Evolutionary conservation across 202 grass and related monocot species (phyloP).

Genomic region (Digitaria exilis): DNA sequence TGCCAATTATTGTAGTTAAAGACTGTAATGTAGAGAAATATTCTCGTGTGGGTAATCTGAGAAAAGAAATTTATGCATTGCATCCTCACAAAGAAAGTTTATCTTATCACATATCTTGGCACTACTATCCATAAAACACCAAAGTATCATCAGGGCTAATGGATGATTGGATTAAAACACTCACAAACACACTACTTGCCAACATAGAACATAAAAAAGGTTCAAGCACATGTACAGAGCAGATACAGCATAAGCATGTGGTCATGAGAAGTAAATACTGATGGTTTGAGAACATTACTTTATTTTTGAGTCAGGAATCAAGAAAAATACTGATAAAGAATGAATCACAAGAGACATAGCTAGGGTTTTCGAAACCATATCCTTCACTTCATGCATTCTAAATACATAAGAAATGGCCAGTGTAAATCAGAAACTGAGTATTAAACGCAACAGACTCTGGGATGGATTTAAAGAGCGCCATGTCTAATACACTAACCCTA

Average conservation of each 20-base stretch:
- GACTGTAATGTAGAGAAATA: background rate
- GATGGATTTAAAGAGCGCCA: background rate
- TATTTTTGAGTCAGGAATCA: background rate
- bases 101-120: background rate
- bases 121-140: background rate
- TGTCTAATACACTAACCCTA: background rate
- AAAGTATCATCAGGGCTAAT: background rate
- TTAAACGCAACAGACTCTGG: background rate
- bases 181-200: background rate
- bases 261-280: slow-evolving; percentile 16
- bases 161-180: slow-evolving; percentile 13
- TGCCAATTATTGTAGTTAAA: background rate
- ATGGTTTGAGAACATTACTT: background rate
- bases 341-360: background rate
- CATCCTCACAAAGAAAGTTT: background rate
- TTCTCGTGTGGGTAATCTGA: background rate
- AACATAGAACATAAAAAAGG: background rate
- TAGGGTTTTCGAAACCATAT: slow-evolving; percentile 23
- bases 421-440: slow-evolving; percentile 10
- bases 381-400: background rate
- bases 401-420: background rate
- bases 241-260: background rate
- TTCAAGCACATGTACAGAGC: background rate
- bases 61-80: background rate
- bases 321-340: slow-evolving; percentile 2